phyloP scores from a whole-genome alignment of 192 early-diverging fungal species.

The Mortierella hygrophila region DNA sequence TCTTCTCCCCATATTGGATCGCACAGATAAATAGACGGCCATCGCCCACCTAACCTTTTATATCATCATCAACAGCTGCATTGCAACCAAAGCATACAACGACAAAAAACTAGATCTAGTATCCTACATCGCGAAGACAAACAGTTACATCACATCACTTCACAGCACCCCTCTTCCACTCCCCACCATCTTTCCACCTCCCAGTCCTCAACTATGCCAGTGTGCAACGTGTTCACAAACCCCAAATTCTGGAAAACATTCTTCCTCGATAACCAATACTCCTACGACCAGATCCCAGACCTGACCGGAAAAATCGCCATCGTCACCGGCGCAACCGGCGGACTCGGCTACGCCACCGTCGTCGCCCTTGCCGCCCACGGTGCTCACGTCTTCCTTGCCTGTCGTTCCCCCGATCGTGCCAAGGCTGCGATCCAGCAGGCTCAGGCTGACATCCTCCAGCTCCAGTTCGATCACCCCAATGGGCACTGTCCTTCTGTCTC shows the following conservation, averaged over 20 bases:
- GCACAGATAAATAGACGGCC: not conserved
- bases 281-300: slow-evolving; percentile 50
- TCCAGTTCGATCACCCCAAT: slow-evolving; percentile 21
- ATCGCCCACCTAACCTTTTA: not conserved
- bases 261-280: slow-evolving; percentile 9
- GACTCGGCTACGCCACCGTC: slow-evolving; percentile 24
- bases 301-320: slow-evolving; percentile 58
- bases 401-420: slow-evolving; percentile 12
- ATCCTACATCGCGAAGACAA: not conserved
- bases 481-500: not conserved
- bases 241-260: slow-evolving; percentile 28
- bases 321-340: slow-evolving; percentile 56
- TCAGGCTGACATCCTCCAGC: slow-evolving; percentile 21
- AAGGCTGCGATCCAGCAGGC: slow-evolving; percentile 24
- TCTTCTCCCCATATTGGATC: not conserved
- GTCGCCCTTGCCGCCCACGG: slow-evolving; percentile 29
- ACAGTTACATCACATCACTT: not conserved
- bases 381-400: slow-evolving; percentile 29
- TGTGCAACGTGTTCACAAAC: slow-evolving; percentile 12
- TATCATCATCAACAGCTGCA: not conserved
- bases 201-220: slow-evolving; percentile 7
- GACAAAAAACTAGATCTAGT: not conserved
- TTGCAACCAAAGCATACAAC: not conserved
- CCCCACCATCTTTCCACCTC: no score
- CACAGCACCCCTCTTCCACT: not conserved